phyloP scores from a whole-genome alignment of 208 protist species.

The Trichomonas vaginalis region DNA sequence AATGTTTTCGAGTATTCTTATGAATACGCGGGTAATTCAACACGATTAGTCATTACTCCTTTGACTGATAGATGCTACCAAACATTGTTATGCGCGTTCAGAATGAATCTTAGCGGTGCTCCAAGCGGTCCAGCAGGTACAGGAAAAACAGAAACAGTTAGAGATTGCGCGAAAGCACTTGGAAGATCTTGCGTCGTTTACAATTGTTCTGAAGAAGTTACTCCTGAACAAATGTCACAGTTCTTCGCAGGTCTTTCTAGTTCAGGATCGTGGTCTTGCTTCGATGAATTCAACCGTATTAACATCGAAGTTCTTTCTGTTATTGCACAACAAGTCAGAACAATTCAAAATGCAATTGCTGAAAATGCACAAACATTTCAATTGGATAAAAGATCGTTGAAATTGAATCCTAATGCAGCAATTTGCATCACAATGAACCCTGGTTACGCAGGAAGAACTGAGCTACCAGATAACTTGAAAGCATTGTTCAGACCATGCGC shows the following conservation, averaged over 20 bases:
- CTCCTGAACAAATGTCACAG: constrained; percentile 36
- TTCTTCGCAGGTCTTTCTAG: constrained; percentile 36
- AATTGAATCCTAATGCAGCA: constrained; percentile 53
- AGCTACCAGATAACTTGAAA: constrained; percentile 87
- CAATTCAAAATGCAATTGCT: constrained; percentile 39
- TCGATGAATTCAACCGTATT: constrained; percentile 57
- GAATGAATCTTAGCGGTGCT: constrained; percentile 46
- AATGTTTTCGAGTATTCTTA: constrained; percentile 36
- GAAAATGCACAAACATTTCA: constrained; percentile 29
- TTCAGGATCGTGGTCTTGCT: constrained; percentile 47
- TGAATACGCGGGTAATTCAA: constrained; percentile 44
- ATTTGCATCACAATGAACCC: constrained; percentile 68
- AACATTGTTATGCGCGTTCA: constrained; percentile 49
- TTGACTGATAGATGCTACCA: constrained; percentile 54
- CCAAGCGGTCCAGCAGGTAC: constrained; percentile 52
- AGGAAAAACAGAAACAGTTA: constrained; percentile 55
- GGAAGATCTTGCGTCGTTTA: constrained; percentile 66
- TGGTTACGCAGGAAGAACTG: constrained; percentile 83
- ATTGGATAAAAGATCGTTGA: constrained; percentile 39
- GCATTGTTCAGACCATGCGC: constrained; percentile 54
- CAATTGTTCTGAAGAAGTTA: constrained; percentile 83
- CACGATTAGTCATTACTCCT: constrained; percentile 42
- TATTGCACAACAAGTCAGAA: constrained; percentile 41
- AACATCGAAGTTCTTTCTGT: constrained; percentile 45
- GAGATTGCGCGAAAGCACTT: constrained; percentile 49